These are phyloP conservation scores for Yarrowia sp. DNA, from an alignment of 805 yeast species.

Conservation along the genomic window DNA sequence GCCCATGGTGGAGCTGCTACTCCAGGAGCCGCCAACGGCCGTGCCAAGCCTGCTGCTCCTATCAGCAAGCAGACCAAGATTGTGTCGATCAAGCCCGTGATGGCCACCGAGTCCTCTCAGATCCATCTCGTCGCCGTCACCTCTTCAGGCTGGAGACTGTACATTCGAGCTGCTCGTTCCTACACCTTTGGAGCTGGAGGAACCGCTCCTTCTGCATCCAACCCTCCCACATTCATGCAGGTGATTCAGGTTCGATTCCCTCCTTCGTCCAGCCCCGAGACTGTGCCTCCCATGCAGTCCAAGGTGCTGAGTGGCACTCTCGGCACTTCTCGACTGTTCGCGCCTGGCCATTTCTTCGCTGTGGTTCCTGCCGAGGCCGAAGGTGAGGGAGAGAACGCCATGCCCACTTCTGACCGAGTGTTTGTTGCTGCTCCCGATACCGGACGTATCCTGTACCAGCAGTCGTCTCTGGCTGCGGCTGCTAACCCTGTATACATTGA, in stretches of 20 bases:
- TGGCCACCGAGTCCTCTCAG: slow-evolving; percentile 68
- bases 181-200: slow-evolving; percentile 42
- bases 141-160: slow-evolving; percentile 81
- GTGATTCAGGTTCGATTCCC: slow-evolving; percentile 55
- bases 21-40: neutral
- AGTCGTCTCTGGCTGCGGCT: slow-evolving; percentile 49
- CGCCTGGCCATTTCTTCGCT: slow-evolving; percentile 88
- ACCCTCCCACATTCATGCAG: slow-evolving; percentile 51
- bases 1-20: slow-evolving; percentile 11
- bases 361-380: slow-evolving; percentile 53
- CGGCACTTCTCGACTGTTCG: slow-evolving; percentile 64
- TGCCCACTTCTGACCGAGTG: slow-evolving; percentile 53
- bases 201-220: slow-evolving; percentile 23
- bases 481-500: slow-evolving; percentile 61
- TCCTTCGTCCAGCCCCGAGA: slow-evolving; percentile 48
- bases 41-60: slow-evolving; percentile 40
- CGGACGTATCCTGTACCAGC: slow-evolving; percentile 72
- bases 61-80: slow-evolving; percentile 50
- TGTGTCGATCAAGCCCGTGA: slow-evolving; percentile 66
- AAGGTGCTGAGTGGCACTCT: slow-evolving; percentile 60
- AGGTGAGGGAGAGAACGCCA: slow-evolving; percentile 43
- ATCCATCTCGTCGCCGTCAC: slow-evolving; percentile 81
- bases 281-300: slow-evolving; percentile 40
- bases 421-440: slow-evolving; percentile 85
- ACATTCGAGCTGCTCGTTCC: slow-evolving; percentile 58